phyloP scores from a whole-genome alignment of 2,329 filamentous ascomycete species.

The Escovopsis sp. region DNA sequence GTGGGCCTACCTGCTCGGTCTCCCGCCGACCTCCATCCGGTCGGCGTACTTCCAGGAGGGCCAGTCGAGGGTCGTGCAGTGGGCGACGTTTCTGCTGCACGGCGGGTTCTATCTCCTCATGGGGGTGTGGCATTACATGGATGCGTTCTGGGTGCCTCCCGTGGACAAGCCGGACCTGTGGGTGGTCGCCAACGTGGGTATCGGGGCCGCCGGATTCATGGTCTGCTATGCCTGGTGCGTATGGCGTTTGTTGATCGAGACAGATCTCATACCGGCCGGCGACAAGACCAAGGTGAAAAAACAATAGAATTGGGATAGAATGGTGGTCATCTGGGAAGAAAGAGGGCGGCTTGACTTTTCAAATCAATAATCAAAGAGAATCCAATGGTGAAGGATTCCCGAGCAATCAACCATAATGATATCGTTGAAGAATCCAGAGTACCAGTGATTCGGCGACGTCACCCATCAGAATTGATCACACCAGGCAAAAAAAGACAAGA shows the following conservation, averaged over 20 bases:
- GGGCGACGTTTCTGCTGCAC: conserved; percentile 56
- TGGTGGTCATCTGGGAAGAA: no score
- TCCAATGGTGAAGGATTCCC: no score
- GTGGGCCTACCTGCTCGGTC: conserved; percentile 81
- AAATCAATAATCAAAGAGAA: no score
- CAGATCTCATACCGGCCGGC: conserved; percentile 30
- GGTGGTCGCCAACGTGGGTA: conserved; percentile 78
- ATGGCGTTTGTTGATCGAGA: conserved; percentile 49
- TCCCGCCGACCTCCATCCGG: conserved; percentile 58
- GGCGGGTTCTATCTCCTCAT: conserved; percentile 62
- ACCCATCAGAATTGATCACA: no score
- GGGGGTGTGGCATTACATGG: conserved; percentile 65
- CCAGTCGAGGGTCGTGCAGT: conserved; percentile 18
- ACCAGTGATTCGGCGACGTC: no score
- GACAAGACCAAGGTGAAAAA: conserved; percentile 22
- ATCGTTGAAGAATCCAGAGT: no score
- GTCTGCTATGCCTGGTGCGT: conserved; percentile 89
- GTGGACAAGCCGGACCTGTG: conserved; percentile 77
- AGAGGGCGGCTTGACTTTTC: no score
- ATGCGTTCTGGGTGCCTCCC: conserved; percentile 55
- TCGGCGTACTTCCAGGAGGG: conserved; percentile 48
- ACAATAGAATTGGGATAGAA: conserved; percentile 10
- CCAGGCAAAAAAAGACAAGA: conserved; percentile 4
- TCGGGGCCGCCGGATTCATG: conserved; percentile 74
- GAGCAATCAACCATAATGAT: no score